Evolutionary conservation across 2,329 filamentous ascomycete genomes (phyloP).

Genomic region (Ciborinia camelliae): DNA sequence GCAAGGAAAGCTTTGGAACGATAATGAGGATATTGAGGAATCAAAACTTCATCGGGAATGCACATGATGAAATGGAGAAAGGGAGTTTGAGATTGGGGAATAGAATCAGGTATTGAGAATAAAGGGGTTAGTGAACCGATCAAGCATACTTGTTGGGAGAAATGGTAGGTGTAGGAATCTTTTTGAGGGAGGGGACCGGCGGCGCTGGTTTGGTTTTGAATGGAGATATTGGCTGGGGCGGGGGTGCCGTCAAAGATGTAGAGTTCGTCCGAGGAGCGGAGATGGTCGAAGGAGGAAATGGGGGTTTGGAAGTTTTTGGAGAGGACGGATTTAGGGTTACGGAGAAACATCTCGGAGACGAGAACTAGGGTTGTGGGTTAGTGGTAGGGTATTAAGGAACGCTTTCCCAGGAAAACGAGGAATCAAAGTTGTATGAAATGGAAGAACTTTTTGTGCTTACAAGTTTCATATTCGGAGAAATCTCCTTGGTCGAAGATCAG

Average conservation of each 20-base stretch:
- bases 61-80: too few relatives aligned
- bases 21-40: too few relatives aligned
- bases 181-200: slow-evolving; percentile 41
- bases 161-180: slow-evolving; percentile 49
- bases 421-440: neutral
- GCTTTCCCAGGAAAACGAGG: too few relatives aligned
- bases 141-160: slow-evolving; percentile 44
- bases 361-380: slow-evolving; percentile 40
- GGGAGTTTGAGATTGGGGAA: too few relatives aligned
- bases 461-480: slow-evolving; percentile 59
- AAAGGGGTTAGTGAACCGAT: too few relatives aligned
- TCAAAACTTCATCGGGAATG: too few relatives aligned
- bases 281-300: slow-evolving; percentile 46
- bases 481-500: slow-evolving; percentile 57
- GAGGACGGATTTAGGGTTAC: slow-evolving; percentile 44
- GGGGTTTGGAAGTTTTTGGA: slow-evolving; percentile 52
- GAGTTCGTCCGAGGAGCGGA: slow-evolving; percentile 46
- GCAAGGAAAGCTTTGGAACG: too few relatives aligned
- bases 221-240: slow-evolving; percentile 44
- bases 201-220: slow-evolving; percentile 46
- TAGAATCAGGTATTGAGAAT: too few relatives aligned
- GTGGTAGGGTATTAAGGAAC: neutral
- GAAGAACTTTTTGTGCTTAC: neutral
- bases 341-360: slow-evolving; percentile 35
- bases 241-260: slow-evolving; percentile 53